Base-by-base conservation (phyloP, 164 flowering plant species). In the Nymphaea colorata region DNA sequence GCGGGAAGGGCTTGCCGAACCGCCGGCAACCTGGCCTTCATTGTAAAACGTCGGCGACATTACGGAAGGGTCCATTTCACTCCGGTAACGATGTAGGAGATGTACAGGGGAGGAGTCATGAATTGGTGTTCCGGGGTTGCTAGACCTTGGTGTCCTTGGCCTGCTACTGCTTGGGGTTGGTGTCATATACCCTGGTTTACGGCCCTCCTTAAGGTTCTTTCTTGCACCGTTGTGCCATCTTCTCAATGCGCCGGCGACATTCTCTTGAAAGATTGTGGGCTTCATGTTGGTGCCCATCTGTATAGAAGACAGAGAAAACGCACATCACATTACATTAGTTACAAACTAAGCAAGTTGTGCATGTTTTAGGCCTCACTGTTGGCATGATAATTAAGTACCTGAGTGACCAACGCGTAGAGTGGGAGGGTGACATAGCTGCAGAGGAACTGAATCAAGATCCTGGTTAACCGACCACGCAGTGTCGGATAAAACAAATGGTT, bases 361-460 rank as follows among this genome's bases (percentile, higher is more conserved):
- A 25, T 25, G 36, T 25, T 25, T 25, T 25, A 25, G 36, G 36
- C 36, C 55, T 12, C 55, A 47, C 55, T 47, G 12, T 47, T 47
- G 57, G 15, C 57, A 51, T 8, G 57, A 51, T 51, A 15, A 51
- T 51, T 51, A 3, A 51, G 66, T 66, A 87, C 97, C 88, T 91
- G 98, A 67, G 91, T 86, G 2, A 92, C 98, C 2, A 92, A 80
- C 15, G 98, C 98, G 67, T 92, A 89, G 4, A 86, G 88, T 41
- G 98, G 98, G 44, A 92, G 87, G 62, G 96, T 92, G 4, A 89
- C 91, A 25, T 92, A 92, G 75, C 98, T 87, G 76, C 91, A 87
- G 2, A 85, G 77, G 47, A 85, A 70, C 70, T 85, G 89, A 14
- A 82, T 73, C 64, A 87, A 62, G 44, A 81, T 61, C 81, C 91